These are phyloP conservation scores for Medakamo hakoo DNA, from an alignment of 139 green algal species.

Conservation along the genomic window DNA sequence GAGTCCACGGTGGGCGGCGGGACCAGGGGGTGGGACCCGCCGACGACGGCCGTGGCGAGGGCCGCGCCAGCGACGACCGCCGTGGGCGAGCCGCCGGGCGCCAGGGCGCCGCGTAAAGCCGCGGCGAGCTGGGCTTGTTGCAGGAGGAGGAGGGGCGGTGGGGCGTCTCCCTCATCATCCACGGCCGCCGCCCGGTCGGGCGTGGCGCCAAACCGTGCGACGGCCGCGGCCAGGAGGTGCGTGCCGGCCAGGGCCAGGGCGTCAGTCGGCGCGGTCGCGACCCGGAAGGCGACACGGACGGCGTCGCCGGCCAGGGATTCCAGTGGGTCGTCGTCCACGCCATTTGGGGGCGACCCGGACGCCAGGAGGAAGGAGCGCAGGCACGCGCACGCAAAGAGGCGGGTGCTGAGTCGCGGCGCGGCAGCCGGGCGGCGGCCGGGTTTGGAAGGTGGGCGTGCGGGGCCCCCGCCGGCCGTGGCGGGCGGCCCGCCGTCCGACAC, in stretches of 20 bases:
- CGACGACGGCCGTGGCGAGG: slow-evolving; percentile 48
- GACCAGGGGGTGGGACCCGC: no score
- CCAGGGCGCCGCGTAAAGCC: slow-evolving; percentile 31
- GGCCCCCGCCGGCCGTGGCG: no score
- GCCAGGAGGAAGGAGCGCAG: no score
- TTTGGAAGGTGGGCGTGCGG: not conserved
- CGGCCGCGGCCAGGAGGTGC: slow-evolving; percentile 26
- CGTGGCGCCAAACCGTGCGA: slow-evolving; percentile 32
- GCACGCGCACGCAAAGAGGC: slow-evolving; percentile 55
- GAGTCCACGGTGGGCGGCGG: no score
- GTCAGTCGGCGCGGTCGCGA: slow-evolving; percentile 35
- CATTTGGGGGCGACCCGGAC: slow-evolving; percentile 1
- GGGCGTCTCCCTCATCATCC: not conserved
- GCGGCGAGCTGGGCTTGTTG: slow-evolving; percentile 67
- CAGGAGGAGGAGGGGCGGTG: slow-evolving; percentile 45
- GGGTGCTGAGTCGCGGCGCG: slow-evolving; percentile 51
- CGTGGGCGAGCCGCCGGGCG: slow-evolving; percentile 19
- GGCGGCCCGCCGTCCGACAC: no score
- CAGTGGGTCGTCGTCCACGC: no score
- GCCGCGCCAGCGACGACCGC: slow-evolving; percentile 32
- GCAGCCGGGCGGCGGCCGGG: slow-evolving; percentile 3
- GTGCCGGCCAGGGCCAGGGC: slow-evolving; percentile 42
- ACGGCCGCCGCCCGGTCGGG: slow-evolving; percentile 37
- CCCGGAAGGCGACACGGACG: slow-evolving; percentile 46
- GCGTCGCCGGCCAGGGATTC: slow-evolving; percentile 53